Base-by-base conservation (phyloP, 768 basidiomycete genomes). In the Phaeotremella fagi region DNA sequence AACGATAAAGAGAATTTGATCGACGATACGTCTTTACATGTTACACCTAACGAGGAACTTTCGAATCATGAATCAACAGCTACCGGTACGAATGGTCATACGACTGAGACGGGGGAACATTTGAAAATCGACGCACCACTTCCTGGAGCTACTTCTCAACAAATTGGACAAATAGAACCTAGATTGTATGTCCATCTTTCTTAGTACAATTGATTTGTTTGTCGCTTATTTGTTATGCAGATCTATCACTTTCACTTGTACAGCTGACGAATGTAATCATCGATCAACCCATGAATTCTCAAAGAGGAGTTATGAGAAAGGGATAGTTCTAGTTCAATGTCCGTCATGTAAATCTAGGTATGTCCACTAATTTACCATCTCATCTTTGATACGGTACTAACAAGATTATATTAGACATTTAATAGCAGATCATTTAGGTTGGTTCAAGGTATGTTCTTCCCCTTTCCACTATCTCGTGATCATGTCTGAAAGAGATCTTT, bases 231-330 rank as follows among this genome's bases (percentile, higher is more conserved):
- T 11, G 7, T 14, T 41, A 20, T 20, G 20, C 46, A 73, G 72
- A 45, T 64, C 64, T 22, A 59, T 74, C 53, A 74, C 72, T n/a
- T 72, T 74, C 50, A 74, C 72, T 25, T 74, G 72, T 55, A 72
- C 72, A 4, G 64, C 61, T 0, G 48, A 55, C 42, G 66, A 59
- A 23, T 97, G 92, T 63, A 79, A 79, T 9, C 80, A 81, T 55
- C 84, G 94, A 2, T 92, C 89, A 7, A 84, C 88, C 4, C 92
- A 97, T 64, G 81, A 87, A 56, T 97, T 98, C 72, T 81, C 88
- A 4, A 85, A 83, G 69, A 80, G 83, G 41, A 82, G 88, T 18
- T 99, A 99, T 74, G 81, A 86, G 70, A 81, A 80, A 41, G 94
- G 94, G 0, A 84, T 97, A 47, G 92, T 98, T 2, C 78, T 99